phyloP scores from a whole-genome alignment of 768 basidiomycete species.

The Cystoderma amianthinum region DNA sequence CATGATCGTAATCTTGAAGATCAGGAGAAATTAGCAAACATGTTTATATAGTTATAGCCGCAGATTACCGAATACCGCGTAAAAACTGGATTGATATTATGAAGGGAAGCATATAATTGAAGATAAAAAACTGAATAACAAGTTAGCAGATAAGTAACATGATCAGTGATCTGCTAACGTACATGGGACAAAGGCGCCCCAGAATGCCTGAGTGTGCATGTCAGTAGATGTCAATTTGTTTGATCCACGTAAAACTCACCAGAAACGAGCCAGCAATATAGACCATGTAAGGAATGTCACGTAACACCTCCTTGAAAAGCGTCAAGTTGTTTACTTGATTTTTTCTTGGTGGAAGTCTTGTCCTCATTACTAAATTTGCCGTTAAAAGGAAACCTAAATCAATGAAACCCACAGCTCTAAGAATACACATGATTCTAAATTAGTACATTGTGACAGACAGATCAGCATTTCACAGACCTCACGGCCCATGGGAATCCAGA shows the following conservation, averaged over 20 bases:
- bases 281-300: slow-evolving; percentile 33
- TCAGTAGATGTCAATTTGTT: slow-evolving; percentile 1
- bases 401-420: slow-evolving; percentile 38
- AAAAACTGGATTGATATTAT: slow-evolving; percentile 28
- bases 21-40: too few species aligned
- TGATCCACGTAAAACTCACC: slow-evolving; percentile 14
- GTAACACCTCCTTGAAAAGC: slow-evolving; percentile 22
- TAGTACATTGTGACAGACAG: slow-evolving; percentile 11
- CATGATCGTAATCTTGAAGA: slow-evolving; percentile 39
- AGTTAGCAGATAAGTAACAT: background rate
- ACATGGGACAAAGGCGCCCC: slow-evolving; percentile 48
- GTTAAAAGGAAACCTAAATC: slow-evolving; percentile 34
- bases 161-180: slow-evolving; percentile 8
- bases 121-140: slow-evolving; percentile 38
- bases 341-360: slow-evolving; percentile 26
- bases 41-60: too few species aligned
- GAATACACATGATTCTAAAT: slow-evolving; percentile 3
- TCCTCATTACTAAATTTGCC: slow-evolving; percentile 36
- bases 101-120: slow-evolving; percentile 36
- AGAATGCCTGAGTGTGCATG: slow-evolving; percentile 23
- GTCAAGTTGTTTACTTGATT: slow-evolving; percentile 14
- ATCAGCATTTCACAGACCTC: slow-evolving; percentile 22
- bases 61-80: slow-evolving; percentile 34
- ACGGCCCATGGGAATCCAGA: slow-evolving; percentile 35
- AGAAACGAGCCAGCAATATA: slow-evolving; percentile 34